Base-by-base conservation (phyloP, 1,284 basidiomycete genomes). In the Fomitopsis pinicola region DNA sequence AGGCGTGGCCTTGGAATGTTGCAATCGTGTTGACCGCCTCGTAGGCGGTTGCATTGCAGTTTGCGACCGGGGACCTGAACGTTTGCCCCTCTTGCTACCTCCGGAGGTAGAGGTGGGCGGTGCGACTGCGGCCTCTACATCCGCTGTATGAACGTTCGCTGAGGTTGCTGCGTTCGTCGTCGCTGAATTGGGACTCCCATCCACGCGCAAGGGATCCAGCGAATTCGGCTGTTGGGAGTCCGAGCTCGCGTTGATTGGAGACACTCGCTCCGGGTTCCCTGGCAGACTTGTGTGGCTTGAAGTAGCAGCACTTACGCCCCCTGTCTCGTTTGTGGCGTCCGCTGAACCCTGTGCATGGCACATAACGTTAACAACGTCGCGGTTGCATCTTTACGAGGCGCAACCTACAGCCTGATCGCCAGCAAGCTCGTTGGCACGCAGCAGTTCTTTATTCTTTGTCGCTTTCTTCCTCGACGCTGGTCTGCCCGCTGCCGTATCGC, bases 391-490 rank as follows among this genome's bases (percentile, higher is more conserved):
- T 7, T 3, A 45, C n/a, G 28, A 15, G 14, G 28, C 22, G 26
- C 35, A 30, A 42, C 55, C n/a, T 46, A 46, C 56, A 22, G 15
- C 15, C 8, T 55, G 26, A 30, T 42, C 26, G 12, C 9, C 56
- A 38, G 22, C 8, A 22, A 22, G 22, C 22, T 22, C 22, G 15
- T 40, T 14, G 8, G 8, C 35, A 15, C 9, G 7, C 26, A 4
- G 12, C 5, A 19, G 2, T 2, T 8, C 8, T 28, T 40, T 59
- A 15, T 50, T 54, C 40, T 30, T 55, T 36, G 46, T 56, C 15
- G 19, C 14, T 17, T 57, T 58, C 42, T 30, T 59, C 59, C 60
- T 58, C 19, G 55, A 17, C 7, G 45, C 22, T 19, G 58, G 54
- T 8, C 17, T 44, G n/a, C 57, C 53, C 7, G 14, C 30, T n/a